Evolutionary conservation across 2,329 filamentous ascomycete genomes (phyloP), one percentile per base, ranked within the genome.

Genomic region (Tolypocladium guangdongense): DNA sequence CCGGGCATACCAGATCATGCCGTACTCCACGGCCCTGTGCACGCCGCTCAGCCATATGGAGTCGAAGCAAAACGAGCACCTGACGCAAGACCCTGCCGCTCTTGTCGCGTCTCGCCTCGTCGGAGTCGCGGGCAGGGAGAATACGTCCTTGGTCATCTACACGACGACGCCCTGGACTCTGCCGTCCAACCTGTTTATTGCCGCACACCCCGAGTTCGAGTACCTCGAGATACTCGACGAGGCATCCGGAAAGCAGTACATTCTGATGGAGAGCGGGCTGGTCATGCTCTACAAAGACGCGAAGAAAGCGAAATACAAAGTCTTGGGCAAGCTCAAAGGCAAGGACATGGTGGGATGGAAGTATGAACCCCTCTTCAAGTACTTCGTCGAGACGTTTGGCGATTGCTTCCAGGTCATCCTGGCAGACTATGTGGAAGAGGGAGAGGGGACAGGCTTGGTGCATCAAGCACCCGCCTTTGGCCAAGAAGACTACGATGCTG

Each of bases 1-100:
- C 68, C 87, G 90, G 61, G 91, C 90, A 43, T 88, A 93, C 71
- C 84, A 85, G 65, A 90, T 97, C 57, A 93, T 97, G 88, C 92
- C 92, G 14, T 97, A 92, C 71, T 95, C 90, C 32, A 96, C 90
- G 2, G 90, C 86, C 16, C 80, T 96, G 64, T 90, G 87, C 53
- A 96, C 91, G 3, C 87, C 90, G 7, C 77, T 96, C 61, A 95
- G 88, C 71, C 95, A 96, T 70, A 93, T 96, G 63, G 91, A 96
- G 57, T 87, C 91, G 46, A 88, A 90, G 62, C 90, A 96, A 67
- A 96, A 96, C 70, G 95, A 96, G 72, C 90, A 95, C 70, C 88
- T 95, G 63, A 86, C 92, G 2, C 90, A 88, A 55, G 92, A 97
- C 62, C 92, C 92, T 8, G 90, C 92, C 32, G 78, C 96, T 35